Percentiles rank a stretch among this genome's conserved stretches.
phyloP scores from a whole-genome alignment of 1,284 basidiomycete genomes.

The Cryptococcus sp. region DNA sequence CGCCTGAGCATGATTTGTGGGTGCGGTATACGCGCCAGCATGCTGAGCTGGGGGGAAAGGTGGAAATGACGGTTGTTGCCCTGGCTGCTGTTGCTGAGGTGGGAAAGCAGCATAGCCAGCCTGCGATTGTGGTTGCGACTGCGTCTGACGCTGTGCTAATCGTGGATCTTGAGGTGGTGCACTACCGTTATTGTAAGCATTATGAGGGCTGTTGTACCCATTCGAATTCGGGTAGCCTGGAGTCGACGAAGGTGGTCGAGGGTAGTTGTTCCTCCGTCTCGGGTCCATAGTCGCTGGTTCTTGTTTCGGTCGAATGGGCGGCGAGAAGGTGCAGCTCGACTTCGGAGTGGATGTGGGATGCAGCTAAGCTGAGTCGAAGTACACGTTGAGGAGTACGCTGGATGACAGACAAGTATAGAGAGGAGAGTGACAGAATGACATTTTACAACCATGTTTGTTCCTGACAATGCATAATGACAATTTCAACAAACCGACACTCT shows the following conservation, averaged over 20 bases:
- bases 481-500: too few relatives aligned
- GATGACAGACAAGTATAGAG: too few relatives aligned
- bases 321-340: neutral
- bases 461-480: too few relatives aligned
- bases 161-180: neutral
- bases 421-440: too few relatives aligned
- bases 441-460: too few relatives aligned
- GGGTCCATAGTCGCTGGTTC: constrained; percentile 23
- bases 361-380: too few relatives aligned
- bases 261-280: constrained; percentile 19
- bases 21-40: neutral
- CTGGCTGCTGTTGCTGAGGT: constrained; percentile 2
- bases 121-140: constrained; percentile 1
- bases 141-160: constrained; percentile 5
- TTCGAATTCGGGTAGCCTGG: constrained; percentile 8
- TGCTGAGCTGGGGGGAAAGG: neutral
- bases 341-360: too few relatives aligned
- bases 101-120: constrained; percentile 1
- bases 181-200: constrained; percentile 8
- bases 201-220: constrained; percentile 1
- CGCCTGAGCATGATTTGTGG: neutral
- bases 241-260: constrained; percentile 5
- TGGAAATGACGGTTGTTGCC: neutral
- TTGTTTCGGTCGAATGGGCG: neutral
- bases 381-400: too few relatives aligned